phyloP scores from a whole-genome alignment of 176 grass and related monocot genomes.

The Phyllostachys edulis region DNA sequence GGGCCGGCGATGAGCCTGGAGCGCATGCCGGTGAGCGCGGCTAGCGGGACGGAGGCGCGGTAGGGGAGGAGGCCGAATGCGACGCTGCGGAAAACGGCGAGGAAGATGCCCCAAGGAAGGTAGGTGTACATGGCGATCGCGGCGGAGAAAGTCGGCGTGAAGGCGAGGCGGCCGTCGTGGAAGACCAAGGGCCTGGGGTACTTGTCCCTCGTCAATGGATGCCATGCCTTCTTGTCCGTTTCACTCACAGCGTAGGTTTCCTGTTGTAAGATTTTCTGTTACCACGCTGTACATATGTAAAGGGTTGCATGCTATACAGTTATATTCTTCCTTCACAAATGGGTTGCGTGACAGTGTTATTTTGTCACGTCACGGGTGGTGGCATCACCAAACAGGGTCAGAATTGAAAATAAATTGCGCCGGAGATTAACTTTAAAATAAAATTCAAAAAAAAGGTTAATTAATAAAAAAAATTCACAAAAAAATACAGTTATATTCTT shows the following conservation, averaged over 20 bases:
- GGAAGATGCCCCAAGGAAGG: slow-evolving; percentile 49
- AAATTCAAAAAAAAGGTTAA: no score
- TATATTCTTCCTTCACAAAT: no score
- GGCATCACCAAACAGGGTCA: no score
- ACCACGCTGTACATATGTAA: neutral
- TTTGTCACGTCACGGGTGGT: no score
- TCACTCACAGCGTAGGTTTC: slow-evolving; percentile 37
- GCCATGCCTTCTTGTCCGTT: slow-evolving; percentile 60
- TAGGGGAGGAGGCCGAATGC: slow-evolving; percentile 62
- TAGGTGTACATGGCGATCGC: slow-evolving; percentile 68
- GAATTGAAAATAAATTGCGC: no score
- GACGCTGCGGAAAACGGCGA: slow-evolving; percentile 42
- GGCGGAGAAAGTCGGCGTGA: slow-evolving; percentile 46
- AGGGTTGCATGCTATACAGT: no score
- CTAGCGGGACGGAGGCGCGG: slow-evolving; percentile 42
- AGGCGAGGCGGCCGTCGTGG: slow-evolving; percentile 77
- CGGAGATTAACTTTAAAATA: no score
- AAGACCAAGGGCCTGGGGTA: slow-evolving; percentile 64
- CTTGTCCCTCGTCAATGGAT: slow-evolving; percentile 25
- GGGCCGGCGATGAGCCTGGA: slow-evolving; percentile 40
- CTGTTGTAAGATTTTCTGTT: slow-evolving; percentile 25
- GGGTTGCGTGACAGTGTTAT: no score
- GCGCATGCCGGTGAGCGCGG: slow-evolving; percentile 49
- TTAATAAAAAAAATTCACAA: no score
- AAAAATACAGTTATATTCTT: no score